A percentile compares a stretch with the other conserved stretches of the same genome.
Conservation (phyloP, 108 stramenopile species). For the Fragilaria crotonensis region DNA sequence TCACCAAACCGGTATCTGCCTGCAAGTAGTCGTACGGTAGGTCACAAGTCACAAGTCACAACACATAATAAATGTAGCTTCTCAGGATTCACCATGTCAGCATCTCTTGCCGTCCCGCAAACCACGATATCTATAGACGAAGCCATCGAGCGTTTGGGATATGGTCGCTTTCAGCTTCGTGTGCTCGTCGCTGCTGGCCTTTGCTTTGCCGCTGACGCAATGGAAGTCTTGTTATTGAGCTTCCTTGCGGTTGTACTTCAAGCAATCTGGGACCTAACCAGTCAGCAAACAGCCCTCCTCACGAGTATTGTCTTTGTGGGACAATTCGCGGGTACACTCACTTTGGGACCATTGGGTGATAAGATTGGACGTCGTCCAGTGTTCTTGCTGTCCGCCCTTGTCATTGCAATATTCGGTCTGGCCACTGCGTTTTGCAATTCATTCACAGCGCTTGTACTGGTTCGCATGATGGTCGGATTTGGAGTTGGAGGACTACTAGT, state of each 20-base stretch:
- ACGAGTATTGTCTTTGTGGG: constrained; percentile 70
- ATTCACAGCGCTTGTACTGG: constrained; percentile 29
- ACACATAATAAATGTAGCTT: too few species aligned
- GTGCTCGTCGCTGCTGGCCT: constrained; percentile 68
- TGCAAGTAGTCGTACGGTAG: too few species aligned
- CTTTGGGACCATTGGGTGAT: constrained; percentile 75
- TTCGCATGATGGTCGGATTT: constrained; percentile 64
- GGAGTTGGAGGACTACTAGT: constrained; percentile 75
- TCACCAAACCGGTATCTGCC: too few species aligned
- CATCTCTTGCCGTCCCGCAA: too few species aligned
- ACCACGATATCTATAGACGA: constrained; percentile 39
- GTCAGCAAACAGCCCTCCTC: constrained; percentile 48
- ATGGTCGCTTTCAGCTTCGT: constrained; percentile 55
- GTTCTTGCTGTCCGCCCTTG: constrained; percentile 46
- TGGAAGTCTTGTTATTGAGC: constrained; percentile 66
- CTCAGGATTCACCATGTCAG: too few species aligned
- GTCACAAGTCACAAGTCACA: too few species aligned
- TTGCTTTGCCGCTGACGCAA: constrained; percentile 80
- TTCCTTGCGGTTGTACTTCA: constrained; percentile 63
- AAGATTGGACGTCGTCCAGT: constrained; percentile 62
- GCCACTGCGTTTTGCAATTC: constrained; percentile 38
- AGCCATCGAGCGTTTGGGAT: constrained; percentile 64
- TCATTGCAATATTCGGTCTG: constrained; percentile 63
- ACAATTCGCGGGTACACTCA: constrained; percentile 58
- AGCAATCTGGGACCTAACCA: constrained; percentile 54